Evolutionary conservation across 1,139 yeast genomes (phyloP).

Genomic region (Suhomyces chickasaworum): DNA sequence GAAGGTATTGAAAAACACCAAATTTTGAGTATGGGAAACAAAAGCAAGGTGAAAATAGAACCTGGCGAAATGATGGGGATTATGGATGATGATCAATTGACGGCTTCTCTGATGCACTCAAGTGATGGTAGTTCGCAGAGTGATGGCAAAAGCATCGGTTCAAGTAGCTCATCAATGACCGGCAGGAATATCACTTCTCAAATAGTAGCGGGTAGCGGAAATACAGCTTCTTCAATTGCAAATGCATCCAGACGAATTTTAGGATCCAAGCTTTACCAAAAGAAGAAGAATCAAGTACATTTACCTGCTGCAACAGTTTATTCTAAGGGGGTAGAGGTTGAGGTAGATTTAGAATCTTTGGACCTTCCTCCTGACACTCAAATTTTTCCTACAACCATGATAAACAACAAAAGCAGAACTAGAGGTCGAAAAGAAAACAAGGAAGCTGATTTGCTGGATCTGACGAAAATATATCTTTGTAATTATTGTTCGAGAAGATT

Average conservation of each 20-base stretch:
- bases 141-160: constrained; percentile 17
- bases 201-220: not conserved
- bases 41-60: constrained; percentile 8
- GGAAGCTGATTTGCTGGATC: constrained; percentile 47
- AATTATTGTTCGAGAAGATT: constrained; percentile 62
- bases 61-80: constrained; percentile 1
- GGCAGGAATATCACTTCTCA: not conserved
- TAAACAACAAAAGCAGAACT: constrained; percentile 39
- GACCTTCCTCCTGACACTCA: constrained; percentile 47
- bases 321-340: constrained; percentile 41
- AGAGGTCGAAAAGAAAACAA: constrained; percentile 52
- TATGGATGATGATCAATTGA: not conserved
- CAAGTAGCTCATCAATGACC: constrained; percentile 2
- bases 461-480: constrained; percentile 44
- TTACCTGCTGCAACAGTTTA: constrained; percentile 29
- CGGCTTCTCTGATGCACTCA: not conserved
- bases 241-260: constrained; percentile 44
- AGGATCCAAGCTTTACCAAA: constrained; percentile 39
- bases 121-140: constrained; percentile 17
- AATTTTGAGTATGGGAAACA: constrained; percentile 9
- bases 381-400: constrained; percentile 37
- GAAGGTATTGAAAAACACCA: constrained; percentile 11
- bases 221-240: constrained; percentile 27
- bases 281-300: constrained; percentile 16
- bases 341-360: constrained; percentile 43